phyloP scores from a whole-genome alignment of 1,284 basidiomycete species.

The Paramarasmius palmivorus region DNA sequence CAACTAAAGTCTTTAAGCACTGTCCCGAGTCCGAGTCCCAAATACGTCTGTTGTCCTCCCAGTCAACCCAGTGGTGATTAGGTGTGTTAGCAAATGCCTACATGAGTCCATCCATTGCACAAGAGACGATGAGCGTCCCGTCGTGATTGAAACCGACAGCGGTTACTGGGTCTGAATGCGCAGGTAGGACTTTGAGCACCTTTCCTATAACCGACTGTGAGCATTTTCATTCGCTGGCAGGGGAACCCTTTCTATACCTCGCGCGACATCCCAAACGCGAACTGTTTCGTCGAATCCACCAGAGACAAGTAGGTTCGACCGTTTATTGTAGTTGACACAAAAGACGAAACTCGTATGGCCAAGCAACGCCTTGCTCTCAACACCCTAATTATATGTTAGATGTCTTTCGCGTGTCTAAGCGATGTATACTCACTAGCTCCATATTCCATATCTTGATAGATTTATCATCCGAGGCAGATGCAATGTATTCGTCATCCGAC shows the following conservation, averaged over 20 bases:
- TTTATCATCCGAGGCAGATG: conserved; percentile 90
- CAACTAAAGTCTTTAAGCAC: conserved; percentile 95
- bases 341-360: conserved; percentile 96
- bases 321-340: conserved; percentile 88
- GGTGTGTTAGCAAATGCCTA: conserved; percentile 39
- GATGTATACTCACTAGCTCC: conserved; percentile 49
- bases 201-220: conserved; percentile 47
- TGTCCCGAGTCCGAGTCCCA: conserved; percentile 98
- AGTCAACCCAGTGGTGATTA: conserved; percentile 12
- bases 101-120: conserved; percentile 96
- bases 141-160: conserved; percentile 92
- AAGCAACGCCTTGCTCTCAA: conserved; percentile 59
- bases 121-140: conserved; percentile 91
- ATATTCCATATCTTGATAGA: conserved; percentile 82
- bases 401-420: neutral
- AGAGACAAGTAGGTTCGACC: conserved; percentile 86
- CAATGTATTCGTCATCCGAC: conserved; percentile 75
- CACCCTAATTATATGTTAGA: conserved; percentile 42
- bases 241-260: conserved; percentile 51
- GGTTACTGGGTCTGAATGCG: conserved; percentile 96
- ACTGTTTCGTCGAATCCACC: conserved; percentile 96
- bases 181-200: conserved; percentile 81
- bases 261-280: conserved; percentile 91
- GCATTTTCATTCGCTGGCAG: neutral
- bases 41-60: conserved; percentile 66